Conservation (phyloP, 805 yeast genomes). For the Schizosaccharomyces japonicus region DNA sequence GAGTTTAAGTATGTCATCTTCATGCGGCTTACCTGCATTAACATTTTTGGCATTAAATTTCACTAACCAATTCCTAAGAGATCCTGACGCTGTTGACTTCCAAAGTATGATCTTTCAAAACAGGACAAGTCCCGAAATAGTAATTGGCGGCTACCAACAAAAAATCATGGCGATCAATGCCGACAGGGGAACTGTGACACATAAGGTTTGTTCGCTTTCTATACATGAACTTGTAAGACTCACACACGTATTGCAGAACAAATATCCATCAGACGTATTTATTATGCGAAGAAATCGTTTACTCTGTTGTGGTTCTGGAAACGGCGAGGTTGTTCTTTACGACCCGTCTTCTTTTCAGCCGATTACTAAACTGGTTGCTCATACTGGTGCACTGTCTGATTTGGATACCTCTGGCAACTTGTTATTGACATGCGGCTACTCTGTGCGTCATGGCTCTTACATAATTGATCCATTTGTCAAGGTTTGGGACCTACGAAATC, state of each 20-base stretch:
- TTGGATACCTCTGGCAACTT: constrained; percentile 18
- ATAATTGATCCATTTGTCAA: constrained; percentile 60
- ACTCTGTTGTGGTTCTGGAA: constrained; percentile 16
- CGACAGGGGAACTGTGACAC: constrained; percentile 17
- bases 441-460: constrained; percentile 27
- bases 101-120: constrained; percentile 13
- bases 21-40: constrained; percentile 3
- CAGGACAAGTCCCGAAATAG: constrained; percentile 16
- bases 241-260: constrained; percentile 4
- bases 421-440: constrained; percentile 57
- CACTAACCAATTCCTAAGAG: constrained; percentile 9
- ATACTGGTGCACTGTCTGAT: constrained; percentile 19
- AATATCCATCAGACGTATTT: constrained; percentile 9
- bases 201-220: constrained; percentile 9
- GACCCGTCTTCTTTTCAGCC: constrained; percentile 18
- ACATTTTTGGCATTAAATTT: constrained; percentile 4
- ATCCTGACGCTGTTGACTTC: constrained; percentile 13
- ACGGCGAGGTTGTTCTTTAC: constrained; percentile 17
- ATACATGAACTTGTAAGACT: background rate
- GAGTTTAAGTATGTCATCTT: constrained; percentile 7
- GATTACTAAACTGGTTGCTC: constrained; percentile 15
- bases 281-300: constrained; percentile 15
- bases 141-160: constrained; percentile 15
- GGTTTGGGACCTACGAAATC: constrained; percentile 51
- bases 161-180: constrained; percentile 17